These are phyloP conservation scores for Phaffia tasmanica DNA, from an alignment of 768 basidiomycete genomes.

Conservation along the genomic window DNA sequence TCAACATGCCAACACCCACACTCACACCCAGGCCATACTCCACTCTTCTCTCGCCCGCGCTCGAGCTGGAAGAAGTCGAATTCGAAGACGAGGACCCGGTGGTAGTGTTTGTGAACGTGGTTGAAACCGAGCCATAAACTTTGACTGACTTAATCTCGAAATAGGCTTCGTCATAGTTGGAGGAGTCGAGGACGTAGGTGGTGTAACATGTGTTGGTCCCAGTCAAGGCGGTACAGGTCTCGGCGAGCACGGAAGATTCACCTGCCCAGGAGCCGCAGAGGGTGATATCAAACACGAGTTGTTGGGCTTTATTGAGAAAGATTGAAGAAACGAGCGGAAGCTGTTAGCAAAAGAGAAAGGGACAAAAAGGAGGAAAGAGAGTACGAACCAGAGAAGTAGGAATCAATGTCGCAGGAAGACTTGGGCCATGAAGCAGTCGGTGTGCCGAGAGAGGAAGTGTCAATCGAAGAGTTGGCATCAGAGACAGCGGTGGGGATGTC, in stretches of 20 bases:
- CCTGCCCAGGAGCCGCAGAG: slow-evolving; percentile 51
- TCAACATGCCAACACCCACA: no score
- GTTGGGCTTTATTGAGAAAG: slow-evolving; percentile 51
- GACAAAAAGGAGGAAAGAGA: slow-evolving; percentile 35
- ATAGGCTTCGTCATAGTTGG: slow-evolving; percentile 55
- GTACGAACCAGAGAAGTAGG: slow-evolving; percentile 36
- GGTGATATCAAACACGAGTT: slow-evolving; percentile 63
- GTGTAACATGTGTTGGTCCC: slow-evolving; percentile 50
- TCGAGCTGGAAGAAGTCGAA: slow-evolving; percentile 1
- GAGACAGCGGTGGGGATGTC: slow-evolving; percentile 26
- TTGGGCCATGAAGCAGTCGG: slow-evolving; percentile 60
- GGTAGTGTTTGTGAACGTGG: neutral
- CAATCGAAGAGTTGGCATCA: slow-evolving; percentile 20
- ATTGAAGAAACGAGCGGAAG: slow-evolving; percentile 28
- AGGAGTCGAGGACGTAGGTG: slow-evolving; percentile 47
- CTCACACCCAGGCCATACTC: no score
- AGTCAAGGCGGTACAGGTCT: slow-evolving; percentile 35
- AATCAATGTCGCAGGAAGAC: slow-evolving; percentile 45
- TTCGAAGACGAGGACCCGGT: neutral
- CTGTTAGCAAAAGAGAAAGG: slow-evolving; percentile 26
- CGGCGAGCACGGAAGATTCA: slow-evolving; percentile 43
- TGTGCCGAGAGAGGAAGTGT: slow-evolving; percentile 40
- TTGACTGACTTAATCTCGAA: slow-evolving; percentile 61
- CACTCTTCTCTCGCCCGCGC: no score
- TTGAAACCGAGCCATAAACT: slow-evolving; percentile 37